These are phyloP conservation scores for Aphanocladium album DNA, from an alignment of 2,329 filamentous ascomycete species.

Conservation along the genomic window DNA sequence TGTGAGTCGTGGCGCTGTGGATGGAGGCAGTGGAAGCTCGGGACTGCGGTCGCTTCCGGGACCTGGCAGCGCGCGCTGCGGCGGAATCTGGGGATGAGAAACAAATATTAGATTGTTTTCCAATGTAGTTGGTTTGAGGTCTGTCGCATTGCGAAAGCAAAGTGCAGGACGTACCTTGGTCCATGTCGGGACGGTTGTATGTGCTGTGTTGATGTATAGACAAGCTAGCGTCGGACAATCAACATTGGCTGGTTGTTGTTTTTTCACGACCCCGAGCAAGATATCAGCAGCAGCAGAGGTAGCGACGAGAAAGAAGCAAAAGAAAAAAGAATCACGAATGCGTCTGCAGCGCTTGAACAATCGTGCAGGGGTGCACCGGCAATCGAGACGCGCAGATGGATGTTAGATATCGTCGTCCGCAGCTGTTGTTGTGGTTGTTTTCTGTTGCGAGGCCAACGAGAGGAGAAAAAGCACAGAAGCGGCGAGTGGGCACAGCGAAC, in stretches of 20 bases:
- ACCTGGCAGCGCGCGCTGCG: slow-evolving; percentile 31
- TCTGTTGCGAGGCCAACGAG: slow-evolving; percentile 42
- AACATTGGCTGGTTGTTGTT: slow-evolving; percentile 33
- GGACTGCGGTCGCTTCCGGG: slow-evolving; percentile 48
- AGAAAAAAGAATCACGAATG: slow-evolving; percentile 15
- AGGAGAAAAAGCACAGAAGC: slow-evolving; percentile 26
- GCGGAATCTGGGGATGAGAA: slow-evolving; percentile 25
- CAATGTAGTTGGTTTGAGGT: background rate
- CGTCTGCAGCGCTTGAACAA: slow-evolving; percentile 8
- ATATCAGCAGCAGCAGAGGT: background rate
- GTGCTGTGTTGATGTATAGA: slow-evolving; percentile 24
- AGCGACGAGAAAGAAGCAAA: background rate
- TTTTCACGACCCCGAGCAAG: slow-evolving; percentile 7
- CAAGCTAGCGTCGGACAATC: slow-evolving; percentile 32
- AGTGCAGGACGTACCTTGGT: slow-evolving; percentile 28
- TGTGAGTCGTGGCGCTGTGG: slow-evolving; percentile 47
- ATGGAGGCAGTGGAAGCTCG: slow-evolving; percentile 53
- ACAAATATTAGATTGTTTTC: background rate
- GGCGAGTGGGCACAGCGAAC: slow-evolving; percentile 9
- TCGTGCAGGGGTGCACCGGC: slow-evolving; percentile 17
- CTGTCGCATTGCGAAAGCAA: slow-evolving; percentile 18
- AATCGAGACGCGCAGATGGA: slow-evolving; percentile 24
- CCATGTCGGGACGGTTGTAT: slow-evolving; percentile 24
- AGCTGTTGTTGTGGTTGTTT: slow-evolving; percentile 37
- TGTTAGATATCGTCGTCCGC: slow-evolving; percentile 24